A percentile compares a stretch with the other conserved stretches of the same genome.
These are phyloP conservation scores for Sextonia rubra DNA, from an alignment of 164 flowering plant genomes.

Conservation along the genomic window DNA sequence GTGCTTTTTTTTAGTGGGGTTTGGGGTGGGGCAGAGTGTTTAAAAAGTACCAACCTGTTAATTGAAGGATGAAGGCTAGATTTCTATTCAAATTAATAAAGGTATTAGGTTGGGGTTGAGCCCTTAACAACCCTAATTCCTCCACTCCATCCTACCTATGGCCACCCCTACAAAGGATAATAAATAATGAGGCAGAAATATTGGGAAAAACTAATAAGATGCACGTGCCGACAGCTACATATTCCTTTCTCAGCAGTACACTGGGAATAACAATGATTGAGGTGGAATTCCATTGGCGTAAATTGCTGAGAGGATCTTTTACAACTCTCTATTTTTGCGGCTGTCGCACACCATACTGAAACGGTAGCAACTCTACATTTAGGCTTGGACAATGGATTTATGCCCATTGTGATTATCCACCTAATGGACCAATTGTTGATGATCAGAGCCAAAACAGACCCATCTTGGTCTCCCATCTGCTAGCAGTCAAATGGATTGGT, in stretches of 20 bases:
- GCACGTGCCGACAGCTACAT: neutral
- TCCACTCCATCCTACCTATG: neutral
- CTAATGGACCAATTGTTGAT: neutral
- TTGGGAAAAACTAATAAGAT: neutral
- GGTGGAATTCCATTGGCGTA: neutral
- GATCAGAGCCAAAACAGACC: no score
- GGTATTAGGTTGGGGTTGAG: neutral
- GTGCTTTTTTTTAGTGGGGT: no score
- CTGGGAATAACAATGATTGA: no score
- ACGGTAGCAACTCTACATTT: neutral
- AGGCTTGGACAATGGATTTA: neutral
- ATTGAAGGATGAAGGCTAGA: no score
- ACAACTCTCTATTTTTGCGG: neutral
- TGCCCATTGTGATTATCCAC: no score
- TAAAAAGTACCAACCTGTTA: no score
- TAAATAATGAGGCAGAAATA: neutral
- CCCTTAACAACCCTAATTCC: neutral
- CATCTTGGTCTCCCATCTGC: no score
- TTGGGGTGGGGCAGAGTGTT: no score
- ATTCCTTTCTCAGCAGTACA: neutral
- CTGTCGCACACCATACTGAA: neutral
- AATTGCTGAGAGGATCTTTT: neutral
- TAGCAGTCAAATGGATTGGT: no score
- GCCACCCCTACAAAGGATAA: neutral
- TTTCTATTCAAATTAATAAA: no score